Evolutionary conservation across 2,329 filamentous ascomycete species (phyloP).

Genomic region (Chaetomium sp.): DNA sequence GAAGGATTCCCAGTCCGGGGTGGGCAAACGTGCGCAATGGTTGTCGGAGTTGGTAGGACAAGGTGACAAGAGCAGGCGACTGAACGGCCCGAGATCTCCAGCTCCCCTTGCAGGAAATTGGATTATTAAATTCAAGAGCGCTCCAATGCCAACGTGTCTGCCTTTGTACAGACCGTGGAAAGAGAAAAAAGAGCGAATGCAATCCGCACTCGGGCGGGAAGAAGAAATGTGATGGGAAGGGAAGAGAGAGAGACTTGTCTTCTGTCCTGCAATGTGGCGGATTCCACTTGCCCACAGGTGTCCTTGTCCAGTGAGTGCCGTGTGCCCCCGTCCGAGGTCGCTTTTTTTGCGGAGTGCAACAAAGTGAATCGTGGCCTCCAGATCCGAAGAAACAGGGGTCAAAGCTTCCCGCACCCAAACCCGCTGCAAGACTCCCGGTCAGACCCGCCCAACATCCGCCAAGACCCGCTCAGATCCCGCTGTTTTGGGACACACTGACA

Average conservation of each 20-base stretch:
- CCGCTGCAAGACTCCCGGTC: neutral
- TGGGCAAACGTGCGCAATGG: no score
- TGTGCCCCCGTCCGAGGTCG: neutral
- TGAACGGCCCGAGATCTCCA: no score
- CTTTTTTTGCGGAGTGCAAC: constrained; percentile 14
- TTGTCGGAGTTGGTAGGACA: no score
- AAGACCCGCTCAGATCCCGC: no score
- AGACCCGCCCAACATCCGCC: neutral
- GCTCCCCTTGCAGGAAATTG: no score
- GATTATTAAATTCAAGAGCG: neutral
- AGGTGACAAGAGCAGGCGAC: no score
- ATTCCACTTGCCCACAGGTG: constrained; percentile 15
- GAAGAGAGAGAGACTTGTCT: neutral
- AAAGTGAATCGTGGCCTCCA: constrained; percentile 34
- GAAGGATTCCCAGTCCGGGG: no score
- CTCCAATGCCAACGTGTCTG: neutral
- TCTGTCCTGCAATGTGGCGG: constrained; percentile 19
- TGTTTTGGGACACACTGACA: no score
- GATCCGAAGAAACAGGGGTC: constrained; percentile 26
- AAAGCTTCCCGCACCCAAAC: constrained; percentile 17
- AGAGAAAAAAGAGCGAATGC: constrained; percentile 7
- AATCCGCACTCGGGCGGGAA: neutral
- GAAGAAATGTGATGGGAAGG: neutral
- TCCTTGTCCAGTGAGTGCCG: neutral
- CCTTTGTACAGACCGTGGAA: neutral